These are phyloP conservation scores for Hyparrhenia diplandra DNA, from an alignment of 176 grass and related monocot genomes.

Conservation along the genomic window DNA sequence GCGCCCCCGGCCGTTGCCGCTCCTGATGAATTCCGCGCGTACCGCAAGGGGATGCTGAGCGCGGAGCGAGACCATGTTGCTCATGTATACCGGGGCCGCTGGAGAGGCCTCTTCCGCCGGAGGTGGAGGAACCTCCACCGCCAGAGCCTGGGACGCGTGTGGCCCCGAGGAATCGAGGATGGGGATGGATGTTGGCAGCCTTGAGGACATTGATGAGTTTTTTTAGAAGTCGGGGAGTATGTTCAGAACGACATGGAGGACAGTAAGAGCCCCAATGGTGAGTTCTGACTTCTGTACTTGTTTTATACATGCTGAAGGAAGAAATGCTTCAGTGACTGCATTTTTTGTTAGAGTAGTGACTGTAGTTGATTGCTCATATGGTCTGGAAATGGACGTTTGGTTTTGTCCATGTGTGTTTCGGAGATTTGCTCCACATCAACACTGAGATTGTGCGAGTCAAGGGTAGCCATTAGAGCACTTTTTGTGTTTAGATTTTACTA, in stretches of 20 bases:
- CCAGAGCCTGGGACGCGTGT: conserved; percentile 53
- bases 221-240: conserved; percentile 53
- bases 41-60: conserved; percentile 48
- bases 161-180: conserved; percentile 73
- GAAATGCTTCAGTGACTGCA: neutral
- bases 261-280: conserved; percentile 38
- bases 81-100: conserved; percentile 28
- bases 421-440: neutral
- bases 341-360: neutral
- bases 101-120: neutral
- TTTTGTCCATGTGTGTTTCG: neutral
- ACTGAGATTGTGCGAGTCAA: neutral
- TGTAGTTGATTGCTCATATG: neutral
- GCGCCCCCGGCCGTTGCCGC: conserved; percentile 50
- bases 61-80: conserved; percentile 34
- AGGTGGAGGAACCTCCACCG: conserved; percentile 19
- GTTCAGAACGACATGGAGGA: conserved; percentile 29
- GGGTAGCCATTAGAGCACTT: neutral
- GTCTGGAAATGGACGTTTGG: neutral
- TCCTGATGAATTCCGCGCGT: conserved; percentile 48
- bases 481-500: neutral
- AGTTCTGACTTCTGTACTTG: conserved; percentile 21
- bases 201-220: conserved; percentile 66
- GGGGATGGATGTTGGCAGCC: conserved; percentile 24
- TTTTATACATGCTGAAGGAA: neutral